A percentile compares a stretch with the other conserved stretches of the same genome.
These are phyloP conservation scores for Termitomyces sp. DNA, from an alignment of 768 basidiomycete species.

Conservation along the genomic window DNA sequence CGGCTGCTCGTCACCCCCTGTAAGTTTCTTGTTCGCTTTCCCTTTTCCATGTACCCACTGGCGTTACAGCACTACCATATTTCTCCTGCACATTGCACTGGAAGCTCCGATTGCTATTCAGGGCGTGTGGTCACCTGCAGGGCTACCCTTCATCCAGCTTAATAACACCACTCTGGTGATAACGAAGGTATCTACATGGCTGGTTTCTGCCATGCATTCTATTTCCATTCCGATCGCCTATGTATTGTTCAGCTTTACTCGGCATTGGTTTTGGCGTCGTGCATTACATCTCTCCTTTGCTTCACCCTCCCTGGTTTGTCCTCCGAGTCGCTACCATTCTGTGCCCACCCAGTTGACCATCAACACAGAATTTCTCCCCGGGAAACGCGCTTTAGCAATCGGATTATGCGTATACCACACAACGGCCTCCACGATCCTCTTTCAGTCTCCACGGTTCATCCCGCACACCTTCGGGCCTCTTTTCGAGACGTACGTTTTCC, in stretches of 20 bases:
- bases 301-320: constrained; percentile 68
- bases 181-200: constrained; percentile 50
- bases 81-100: constrained; percentile 76
- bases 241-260: constrained; percentile 57
- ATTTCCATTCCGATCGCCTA: constrained; percentile 7
- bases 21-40: constrained; percentile 3
- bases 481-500: constrained; percentile 55
- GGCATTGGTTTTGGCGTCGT: constrained; percentile 56
- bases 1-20: constrained; percentile 12
- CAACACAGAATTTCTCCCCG: constrained; percentile 70
- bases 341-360: not conserved
- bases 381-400: constrained; percentile 80
- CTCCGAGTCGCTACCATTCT: constrained; percentile 2
- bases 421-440: constrained; percentile 68
- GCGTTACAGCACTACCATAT: constrained; percentile 54
- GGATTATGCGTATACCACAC: constrained; percentile 75
- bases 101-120: constrained; percentile 79
- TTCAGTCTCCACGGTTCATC: constrained; percentile 76
- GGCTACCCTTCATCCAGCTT: constrained; percentile 72
- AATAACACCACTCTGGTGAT: constrained; percentile 80
- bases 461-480: constrained; percentile 64
- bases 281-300: constrained; percentile 58
- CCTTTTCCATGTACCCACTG: not conserved
- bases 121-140: constrained; percentile 60
- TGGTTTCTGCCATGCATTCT: too few relatives aligned